phyloP scores from a whole-genome alignment of 2,329 filamentous ascomycete genomes.

The Talaromyces verruculosus region DNA sequence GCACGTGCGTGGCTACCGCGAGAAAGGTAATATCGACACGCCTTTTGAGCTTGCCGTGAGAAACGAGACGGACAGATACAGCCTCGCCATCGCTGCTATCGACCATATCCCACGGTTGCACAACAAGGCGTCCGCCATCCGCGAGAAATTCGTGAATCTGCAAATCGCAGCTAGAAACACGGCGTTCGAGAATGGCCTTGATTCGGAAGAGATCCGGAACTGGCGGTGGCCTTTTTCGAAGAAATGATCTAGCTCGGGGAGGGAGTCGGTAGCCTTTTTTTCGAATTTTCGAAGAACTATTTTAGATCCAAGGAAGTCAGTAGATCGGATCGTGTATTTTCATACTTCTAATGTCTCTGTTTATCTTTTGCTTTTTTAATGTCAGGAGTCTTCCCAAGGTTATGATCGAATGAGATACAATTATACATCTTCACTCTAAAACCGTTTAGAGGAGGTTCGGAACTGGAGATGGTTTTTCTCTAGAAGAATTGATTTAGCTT shows the following conservation, averaged over 20 bases:
- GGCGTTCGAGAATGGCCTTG: slow-evolving; percentile 69
- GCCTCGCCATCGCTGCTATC: slow-evolving; percentile 73
- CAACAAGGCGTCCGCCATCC: slow-evolving; percentile 62
- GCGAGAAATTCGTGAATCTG: slow-evolving; percentile 64
- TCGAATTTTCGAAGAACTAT: no score
- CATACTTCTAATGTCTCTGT: background rate
- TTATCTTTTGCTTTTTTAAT: background rate
- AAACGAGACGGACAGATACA: slow-evolving; percentile 75
- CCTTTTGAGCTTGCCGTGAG: slow-evolving; percentile 75
- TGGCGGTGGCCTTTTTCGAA: slow-evolving; percentile 62
- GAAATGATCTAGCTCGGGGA: slow-evolving; percentile 14
- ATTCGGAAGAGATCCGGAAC: slow-evolving; percentile 63
- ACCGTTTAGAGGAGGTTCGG: slow-evolving; percentile 61
- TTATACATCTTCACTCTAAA: background rate
- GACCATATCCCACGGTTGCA: slow-evolving; percentile 63
- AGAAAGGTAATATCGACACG: slow-evolving; percentile 83
- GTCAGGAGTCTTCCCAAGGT: background rate
- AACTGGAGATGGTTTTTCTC: slow-evolving; percentile 64
- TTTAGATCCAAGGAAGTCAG: background rate
- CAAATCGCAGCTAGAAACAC: slow-evolving; percentile 64
- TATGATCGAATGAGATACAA: background rate
- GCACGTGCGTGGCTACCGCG: slow-evolving; percentile 74
- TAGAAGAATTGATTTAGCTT: slow-evolving; percentile 2
- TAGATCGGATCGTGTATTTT: background rate
- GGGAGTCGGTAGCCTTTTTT: no score